A percentile compares a stretch with the other conserved stretches of the same genome.
phyloP scores from a whole-genome alignment of 1,284 basidiomycete species.

The Melampsora americana region DNA sequence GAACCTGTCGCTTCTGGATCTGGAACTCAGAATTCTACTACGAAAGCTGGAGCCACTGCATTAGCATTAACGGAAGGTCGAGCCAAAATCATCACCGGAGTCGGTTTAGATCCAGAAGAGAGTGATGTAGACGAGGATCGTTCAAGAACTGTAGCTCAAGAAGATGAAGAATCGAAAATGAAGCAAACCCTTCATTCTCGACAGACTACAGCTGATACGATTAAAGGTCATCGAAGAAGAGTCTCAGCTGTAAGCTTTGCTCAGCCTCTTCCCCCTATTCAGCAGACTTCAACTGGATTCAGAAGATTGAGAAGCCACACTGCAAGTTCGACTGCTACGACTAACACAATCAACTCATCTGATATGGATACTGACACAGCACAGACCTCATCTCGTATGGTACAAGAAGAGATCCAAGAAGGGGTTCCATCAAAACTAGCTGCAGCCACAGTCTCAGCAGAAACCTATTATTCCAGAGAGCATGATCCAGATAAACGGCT shows the following conservation, averaged over 20 bases:
- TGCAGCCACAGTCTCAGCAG: not conserved
- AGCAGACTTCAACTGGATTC: not conserved
- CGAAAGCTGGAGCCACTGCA: not conserved
- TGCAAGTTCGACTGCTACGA: constrained; percentile 34
- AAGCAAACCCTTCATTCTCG: constrained; percentile 6
- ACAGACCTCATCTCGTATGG: not conserved
- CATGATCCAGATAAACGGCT: constrained; percentile 43
- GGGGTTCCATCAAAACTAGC: too few relatives aligned
- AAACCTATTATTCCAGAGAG: constrained; percentile 21
- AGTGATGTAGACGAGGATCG: constrained; percentile 8
- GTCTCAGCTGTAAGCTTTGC: constrained; percentile 37
- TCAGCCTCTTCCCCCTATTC: not conserved
- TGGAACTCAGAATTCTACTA: not conserved
- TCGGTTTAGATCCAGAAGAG: constrained; percentile 24
- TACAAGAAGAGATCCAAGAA: not conserved
- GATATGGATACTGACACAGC: not conserved
- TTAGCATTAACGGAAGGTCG: constrained; percentile 14
- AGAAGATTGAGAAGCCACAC: constrained; percentile 9
- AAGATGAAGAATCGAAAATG: too few relatives aligned
- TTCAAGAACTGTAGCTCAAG: not conserved
- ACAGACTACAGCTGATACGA: constrained; percentile 19
- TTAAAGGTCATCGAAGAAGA: constrained; percentile 26
- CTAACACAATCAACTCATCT: constrained; percentile 19
- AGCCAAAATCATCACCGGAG: not conserved
- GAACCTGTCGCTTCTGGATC: constrained; percentile 7